phyloP scores from a whole-genome alignment of 2,329 filamentous ascomycete genomes.

The Massarina eburnea region DNA sequence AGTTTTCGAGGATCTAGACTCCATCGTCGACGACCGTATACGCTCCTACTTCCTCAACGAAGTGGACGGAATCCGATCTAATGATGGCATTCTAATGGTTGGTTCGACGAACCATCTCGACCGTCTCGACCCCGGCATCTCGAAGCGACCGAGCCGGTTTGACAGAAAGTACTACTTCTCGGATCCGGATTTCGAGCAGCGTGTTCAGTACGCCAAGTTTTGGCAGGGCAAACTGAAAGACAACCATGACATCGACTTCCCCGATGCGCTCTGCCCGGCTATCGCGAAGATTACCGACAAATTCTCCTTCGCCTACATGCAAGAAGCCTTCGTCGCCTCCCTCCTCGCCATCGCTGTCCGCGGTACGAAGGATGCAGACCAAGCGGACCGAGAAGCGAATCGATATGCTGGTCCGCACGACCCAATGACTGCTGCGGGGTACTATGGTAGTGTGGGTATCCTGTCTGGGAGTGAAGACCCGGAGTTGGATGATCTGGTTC shows the following conservation, averaged over 20 bases:
- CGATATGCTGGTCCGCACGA: conserved; percentile 33
- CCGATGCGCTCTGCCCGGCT: conserved; percentile 42
- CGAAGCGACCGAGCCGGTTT: conserved; percentile 50
- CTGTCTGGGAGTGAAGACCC: conserved; percentile 11
- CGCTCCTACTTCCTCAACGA: conserved; percentile 73
- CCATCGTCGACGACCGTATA: conserved; percentile 61
- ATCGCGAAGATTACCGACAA: conserved; percentile 47
- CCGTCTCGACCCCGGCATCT: conserved; percentile 64
- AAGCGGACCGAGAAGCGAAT: conserved; percentile 11
- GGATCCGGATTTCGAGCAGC: conserved; percentile 42
- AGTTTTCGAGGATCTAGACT: conserved; percentile 73
- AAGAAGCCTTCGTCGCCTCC: conserved; percentile 47
- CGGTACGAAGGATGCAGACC: conserved; percentile 15
- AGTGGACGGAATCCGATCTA: conserved; percentile 68
- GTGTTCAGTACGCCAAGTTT: conserved; percentile 47
- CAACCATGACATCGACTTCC: conserved; percentile 44
- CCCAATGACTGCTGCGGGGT: conserved; percentile 15
- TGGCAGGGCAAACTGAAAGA: conserved; percentile 47
- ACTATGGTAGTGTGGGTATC: not conserved
- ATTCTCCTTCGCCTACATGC: conserved; percentile 51
- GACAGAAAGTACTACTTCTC: conserved; percentile 52
- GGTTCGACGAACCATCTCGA: conserved; percentile 68
- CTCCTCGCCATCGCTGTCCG: conserved; percentile 41
- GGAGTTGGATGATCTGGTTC: conserved; percentile 40
- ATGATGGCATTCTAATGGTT: conserved; percentile 71